These are phyloP conservation scores for Shiraia sp. DNA, from an alignment of 2,329 filamentous ascomycete species.

Conservation along the genomic window DNA sequence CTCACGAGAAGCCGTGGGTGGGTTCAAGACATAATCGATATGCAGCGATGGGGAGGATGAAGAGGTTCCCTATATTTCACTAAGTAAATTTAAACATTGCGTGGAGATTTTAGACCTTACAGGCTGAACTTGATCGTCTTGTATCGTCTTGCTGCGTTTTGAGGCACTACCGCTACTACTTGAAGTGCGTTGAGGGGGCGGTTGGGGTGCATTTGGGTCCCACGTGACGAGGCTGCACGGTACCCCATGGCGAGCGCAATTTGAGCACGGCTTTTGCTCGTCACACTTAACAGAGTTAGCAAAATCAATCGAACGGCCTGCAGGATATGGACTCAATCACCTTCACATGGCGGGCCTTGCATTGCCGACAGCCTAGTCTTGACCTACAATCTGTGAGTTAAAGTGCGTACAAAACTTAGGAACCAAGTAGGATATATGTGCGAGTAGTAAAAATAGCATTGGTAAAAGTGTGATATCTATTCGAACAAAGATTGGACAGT, in stretches of 20 bases:
- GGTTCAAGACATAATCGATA: slow-evolving; percentile 28
- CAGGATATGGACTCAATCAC: slow-evolving; percentile 19
- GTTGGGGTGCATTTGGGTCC: slow-evolving; percentile 22
- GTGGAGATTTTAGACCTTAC: slow-evolving; percentile 12
- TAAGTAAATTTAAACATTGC: slow-evolving; percentile 1
- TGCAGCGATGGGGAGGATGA: slow-evolving; percentile 22
- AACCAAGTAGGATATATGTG: no score
- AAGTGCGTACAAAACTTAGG: slow-evolving; percentile 4
- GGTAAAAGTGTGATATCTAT: slow-evolving; percentile 3
- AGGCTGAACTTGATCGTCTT: slow-evolving; percentile 14
- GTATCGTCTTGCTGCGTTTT: slow-evolving; percentile 16
- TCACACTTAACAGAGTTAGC: slow-evolving; percentile 38
- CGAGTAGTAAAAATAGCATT: no score
- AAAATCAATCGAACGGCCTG: neutral
- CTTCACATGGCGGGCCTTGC: slow-evolving; percentile 45
- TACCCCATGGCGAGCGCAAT: slow-evolving; percentile 43
- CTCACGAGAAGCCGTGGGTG: slow-evolving; percentile 10
- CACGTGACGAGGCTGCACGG: slow-evolving; percentile 39
- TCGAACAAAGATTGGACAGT: slow-evolving; percentile 5
- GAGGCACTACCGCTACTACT: slow-evolving; percentile 12
- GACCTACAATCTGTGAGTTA: slow-evolving; percentile 11
- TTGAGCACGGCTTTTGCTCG: slow-evolving; percentile 44
- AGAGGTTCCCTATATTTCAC: slow-evolving; percentile 13
- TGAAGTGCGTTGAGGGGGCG: slow-evolving; percentile 14
- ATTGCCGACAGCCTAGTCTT: slow-evolving; percentile 39